A percentile compares a stretch with the other conserved stretches of the same genome.
Evolutionary conservation across 768 basidiomycete genomes (phyloP).

Genomic region (Amanita exitialis): DNA sequence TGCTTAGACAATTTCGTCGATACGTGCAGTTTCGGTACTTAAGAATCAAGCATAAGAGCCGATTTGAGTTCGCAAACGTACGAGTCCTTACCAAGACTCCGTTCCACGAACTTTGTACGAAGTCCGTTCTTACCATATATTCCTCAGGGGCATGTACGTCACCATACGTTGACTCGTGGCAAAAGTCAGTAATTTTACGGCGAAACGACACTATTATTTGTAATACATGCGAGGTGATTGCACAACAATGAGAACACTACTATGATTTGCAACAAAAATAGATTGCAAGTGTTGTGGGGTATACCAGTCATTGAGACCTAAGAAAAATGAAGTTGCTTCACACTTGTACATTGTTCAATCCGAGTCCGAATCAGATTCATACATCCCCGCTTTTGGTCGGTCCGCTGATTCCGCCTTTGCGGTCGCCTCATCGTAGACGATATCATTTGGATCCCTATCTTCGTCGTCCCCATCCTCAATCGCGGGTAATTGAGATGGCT

Average conservation of each 20-base stretch:
- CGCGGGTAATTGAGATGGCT: neutral
- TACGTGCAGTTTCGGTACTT: neutral
- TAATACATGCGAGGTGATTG: neutral
- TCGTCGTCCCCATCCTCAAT: slow-evolving; percentile 17
- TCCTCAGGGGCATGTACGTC: no score
- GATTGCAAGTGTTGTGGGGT: no score
- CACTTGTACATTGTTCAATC: neutral
- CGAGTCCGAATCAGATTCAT: slow-evolving; percentile 5
- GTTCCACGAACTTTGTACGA: no score
- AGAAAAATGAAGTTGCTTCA: neutral
- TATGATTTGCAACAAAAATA: neutral
- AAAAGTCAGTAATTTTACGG: neutral
- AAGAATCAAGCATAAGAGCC: no score
- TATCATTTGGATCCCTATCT: slow-evolving; percentile 22
- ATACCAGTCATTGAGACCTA: neutral
- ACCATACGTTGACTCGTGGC: neutral
- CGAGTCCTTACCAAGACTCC: no score
- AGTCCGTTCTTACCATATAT: no score
- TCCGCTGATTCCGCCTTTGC: neutral
- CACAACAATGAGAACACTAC: neutral
- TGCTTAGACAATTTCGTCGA: no score
- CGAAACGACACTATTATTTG: neutral
- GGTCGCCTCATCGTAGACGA: neutral
- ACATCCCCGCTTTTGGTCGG: neutral
- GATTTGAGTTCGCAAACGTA: no score